Percentiles rank a stretch among this genome's conserved stretches.
Evolutionary conservation across 345 rosid genomes (phyloP).

Genomic region (Brassica nigra): DNA sequence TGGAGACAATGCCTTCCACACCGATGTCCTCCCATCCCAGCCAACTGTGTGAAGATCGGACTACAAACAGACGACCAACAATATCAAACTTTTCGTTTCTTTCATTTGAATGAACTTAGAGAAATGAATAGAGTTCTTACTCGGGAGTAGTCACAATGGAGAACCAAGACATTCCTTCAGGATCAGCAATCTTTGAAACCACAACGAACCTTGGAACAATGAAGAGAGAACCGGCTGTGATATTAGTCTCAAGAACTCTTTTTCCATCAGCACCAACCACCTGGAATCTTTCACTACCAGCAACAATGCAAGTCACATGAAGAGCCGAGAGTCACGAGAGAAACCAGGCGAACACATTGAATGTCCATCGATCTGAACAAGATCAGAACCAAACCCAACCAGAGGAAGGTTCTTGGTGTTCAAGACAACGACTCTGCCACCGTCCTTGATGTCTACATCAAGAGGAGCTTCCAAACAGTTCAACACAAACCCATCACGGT

Average conservation of each 20-base stretch:
- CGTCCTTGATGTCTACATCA: slow-evolving; percentile 74
- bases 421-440: slow-evolving; percentile 86
- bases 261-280: slow-evolving; percentile 75
- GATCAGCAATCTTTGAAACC: slow-evolving; percentile 77
- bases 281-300: slow-evolving; percentile 75
- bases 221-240: slow-evolving; percentile 71
- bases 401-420: slow-evolving; percentile 84
- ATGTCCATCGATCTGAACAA: slow-evolving; percentile 65
- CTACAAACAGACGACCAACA: slow-evolving; percentile 42
- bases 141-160: slow-evolving; percentile 85
- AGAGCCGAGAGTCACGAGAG: slow-evolving; percentile 92
- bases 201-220: slow-evolving; percentile 86
- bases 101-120: background rate
- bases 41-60: slow-evolving; percentile 88
- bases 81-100: background rate
- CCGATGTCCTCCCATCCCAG: slow-evolving; percentile 80
- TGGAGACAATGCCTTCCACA: slow-evolving; percentile 83
- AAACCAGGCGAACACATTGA: slow-evolving; percentile 99
- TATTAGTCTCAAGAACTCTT: slow-evolving; percentile 68
- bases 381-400: slow-evolving; percentile 93
- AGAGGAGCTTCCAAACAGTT: slow-evolving; percentile 88
- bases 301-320: slow-evolving; percentile 78
- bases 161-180: slow-evolving; percentile 83
- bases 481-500: slow-evolving; percentile 63
- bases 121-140: slow-evolving; percentile 42